These are phyloP conservation scores for Saccharomycopsis sp. DNA, from an alignment of 805 yeast species.

Conservation along the genomic window DNA sequence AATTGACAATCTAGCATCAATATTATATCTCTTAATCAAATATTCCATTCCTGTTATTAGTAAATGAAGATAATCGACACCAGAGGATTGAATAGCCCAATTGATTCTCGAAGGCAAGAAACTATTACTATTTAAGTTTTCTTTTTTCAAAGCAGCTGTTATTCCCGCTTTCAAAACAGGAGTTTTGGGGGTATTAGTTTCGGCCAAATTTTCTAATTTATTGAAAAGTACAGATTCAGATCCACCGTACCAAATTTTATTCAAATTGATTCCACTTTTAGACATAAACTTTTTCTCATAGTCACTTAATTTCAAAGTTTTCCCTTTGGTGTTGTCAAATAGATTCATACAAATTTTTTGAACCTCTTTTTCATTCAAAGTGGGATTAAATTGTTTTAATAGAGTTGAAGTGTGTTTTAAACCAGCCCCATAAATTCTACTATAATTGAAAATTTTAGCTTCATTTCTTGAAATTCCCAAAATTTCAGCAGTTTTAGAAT, in stretches of 20 bases:
- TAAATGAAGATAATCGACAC: slow-evolving; percentile 90
- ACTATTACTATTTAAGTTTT: slow-evolving; percentile 51
- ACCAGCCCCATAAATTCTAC: slow-evolving; percentile 97
- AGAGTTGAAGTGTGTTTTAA: slow-evolving; percentile 79
- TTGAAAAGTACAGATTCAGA: slow-evolving; percentile 90
- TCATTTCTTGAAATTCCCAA: slow-evolving; percentile 83
- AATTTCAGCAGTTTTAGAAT: slow-evolving; percentile 85
- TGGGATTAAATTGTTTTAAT: slow-evolving; percentile 73
- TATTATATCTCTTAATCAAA: slow-evolving; percentile 46
- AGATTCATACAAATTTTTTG: slow-evolving; percentile 49
- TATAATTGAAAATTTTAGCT: slow-evolving; percentile 93
- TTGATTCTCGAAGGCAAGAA: slow-evolving; percentile 87
- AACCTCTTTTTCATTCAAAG: slow-evolving; percentile 58
- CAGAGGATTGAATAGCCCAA: slow-evolving; percentile 98
- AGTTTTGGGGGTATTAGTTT: slow-evolving; percentile 68
- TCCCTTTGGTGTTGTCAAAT: slow-evolving; percentile 81
- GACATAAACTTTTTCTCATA: slow-evolving; percentile 23
- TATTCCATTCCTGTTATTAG: slow-evolving; percentile 83
- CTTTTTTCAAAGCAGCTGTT: slow-evolving; percentile 66
- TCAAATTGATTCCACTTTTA: slow-evolving; percentile 21
- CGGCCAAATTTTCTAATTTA: slow-evolving; percentile 77
- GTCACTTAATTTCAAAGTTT: slow-evolving; percentile 20
- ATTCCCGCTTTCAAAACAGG: slow-evolving; percentile 92
- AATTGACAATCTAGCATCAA: slow-evolving; percentile 69
- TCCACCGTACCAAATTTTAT: slow-evolving; percentile 69